phyloP scores from a whole-genome alignment of 108 stramenopile genomes.

The Chaetoceros tenuissimus region DNA sequence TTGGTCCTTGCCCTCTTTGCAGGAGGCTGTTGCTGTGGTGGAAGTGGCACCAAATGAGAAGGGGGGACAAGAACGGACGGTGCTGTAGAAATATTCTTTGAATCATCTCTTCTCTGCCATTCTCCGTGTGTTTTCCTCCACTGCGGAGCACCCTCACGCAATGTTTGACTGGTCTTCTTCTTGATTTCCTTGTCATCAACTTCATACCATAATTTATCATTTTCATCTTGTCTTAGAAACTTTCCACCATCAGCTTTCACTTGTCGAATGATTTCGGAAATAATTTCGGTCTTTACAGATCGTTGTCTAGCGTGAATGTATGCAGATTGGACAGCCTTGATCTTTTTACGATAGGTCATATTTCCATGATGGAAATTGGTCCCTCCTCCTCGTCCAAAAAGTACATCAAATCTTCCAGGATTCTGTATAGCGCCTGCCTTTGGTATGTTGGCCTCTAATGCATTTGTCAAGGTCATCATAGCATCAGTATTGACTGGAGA shows the following conservation, averaged over 20 bases:
- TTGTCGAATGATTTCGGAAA: neutral
- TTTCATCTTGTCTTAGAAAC: constrained; percentile 74
- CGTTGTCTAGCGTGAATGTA: neutral
- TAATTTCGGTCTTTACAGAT: neutral
- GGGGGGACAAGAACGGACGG: too few species aligned
- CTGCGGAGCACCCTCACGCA: constrained; percentile 73
- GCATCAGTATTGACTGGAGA: too few species aligned
- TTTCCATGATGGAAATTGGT: constrained; percentile 1
- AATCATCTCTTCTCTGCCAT: neutral
- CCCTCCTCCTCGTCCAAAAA: neutral
- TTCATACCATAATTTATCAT: constrained; percentile 76
- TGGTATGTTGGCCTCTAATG: too few species aligned
- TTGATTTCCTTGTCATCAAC: constrained; percentile 84
- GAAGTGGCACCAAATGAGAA: too few species aligned
- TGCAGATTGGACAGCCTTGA: neutral
- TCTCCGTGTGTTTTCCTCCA: neutral
- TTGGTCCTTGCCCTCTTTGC: too few species aligned
- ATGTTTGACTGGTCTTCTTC: constrained; percentile 81
- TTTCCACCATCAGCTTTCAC: constrained; percentile 26
- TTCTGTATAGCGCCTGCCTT: too few species aligned
- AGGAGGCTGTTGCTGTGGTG: too few species aligned
- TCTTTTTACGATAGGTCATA: neutral
- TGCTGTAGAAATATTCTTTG: neutral
- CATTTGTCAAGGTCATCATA: too few species aligned
- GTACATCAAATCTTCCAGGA: neutral